Base-by-base conservation (phyloP, 2,329 filamentous ascomycete genomes). In the Nemania sp. region DNA sequence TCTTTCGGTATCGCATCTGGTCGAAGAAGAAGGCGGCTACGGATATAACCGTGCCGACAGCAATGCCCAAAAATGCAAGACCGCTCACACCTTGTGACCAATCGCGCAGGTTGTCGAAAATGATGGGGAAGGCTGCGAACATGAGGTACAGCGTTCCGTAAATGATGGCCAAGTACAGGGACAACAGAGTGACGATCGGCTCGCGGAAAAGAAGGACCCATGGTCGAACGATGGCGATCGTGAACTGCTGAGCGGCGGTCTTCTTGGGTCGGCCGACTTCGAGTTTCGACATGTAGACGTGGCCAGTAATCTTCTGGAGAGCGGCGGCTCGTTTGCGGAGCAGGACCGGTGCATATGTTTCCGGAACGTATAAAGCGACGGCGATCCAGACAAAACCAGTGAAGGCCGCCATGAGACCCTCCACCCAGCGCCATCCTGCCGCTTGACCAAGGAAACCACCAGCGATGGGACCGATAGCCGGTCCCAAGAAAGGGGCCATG, bases 131-230 rank as follows among this genome's bases (percentile, higher is more conserved):
- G 11, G 82, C 80, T 15, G 78, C 77, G 60, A 86, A 84, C 64
- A 84, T 75, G 66, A 84, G 76, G 68, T 84, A 85, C 2, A 84
- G 71, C 4, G 81, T 80, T 42, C 79, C 73, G 64, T 82, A 82
- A 49, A 82, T 66, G 58, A 82, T 84, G 52, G 84, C 83, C 75
- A 86, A 81, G 73, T 89, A 90, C 22, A 89, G 74, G 31, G 80
- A 81, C 3, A 85, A 74, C 3, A 89, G 71, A 9, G 86, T 68
- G 22, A 90, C 86, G 62, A 90, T 90, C 2, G 87, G 87, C 65
- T 90, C 87, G 51, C 74, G 73, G 74, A 90, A 86, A 6, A 90
- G 77, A 47, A 90, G 77, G 40, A 86, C 74, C 84, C 86, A 88
- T 1, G 88, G 87, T 3, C 87, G 78, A 44, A 79, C 75, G 11